phyloP scores from a whole-genome alignment of 1,139 yeast genomes.

The Pichia terricola region DNA sequence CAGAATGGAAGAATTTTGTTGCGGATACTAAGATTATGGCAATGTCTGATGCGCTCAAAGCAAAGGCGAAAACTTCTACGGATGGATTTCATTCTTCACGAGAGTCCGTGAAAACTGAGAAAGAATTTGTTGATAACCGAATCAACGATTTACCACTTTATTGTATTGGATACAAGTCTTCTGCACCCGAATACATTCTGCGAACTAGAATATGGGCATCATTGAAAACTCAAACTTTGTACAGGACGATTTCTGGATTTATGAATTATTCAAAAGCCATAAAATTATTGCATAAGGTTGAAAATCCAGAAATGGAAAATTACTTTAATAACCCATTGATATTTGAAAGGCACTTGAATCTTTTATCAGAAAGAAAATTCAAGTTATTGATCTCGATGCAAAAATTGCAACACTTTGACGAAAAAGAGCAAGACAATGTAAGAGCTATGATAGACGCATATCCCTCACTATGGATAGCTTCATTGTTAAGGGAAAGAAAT shows the following conservation, averaged over 20 bases:
- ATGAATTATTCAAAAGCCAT: slow-evolving; percentile 96
- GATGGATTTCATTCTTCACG: not conserved
- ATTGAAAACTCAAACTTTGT: slow-evolving; percentile 92
- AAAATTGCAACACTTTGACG: slow-evolving; percentile 41
- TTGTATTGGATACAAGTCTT: slow-evolving; percentile 92
- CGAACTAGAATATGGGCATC: slow-evolving; percentile 99
- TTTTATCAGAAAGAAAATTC: slow-evolving; percentile 56
- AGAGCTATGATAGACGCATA: slow-evolving; percentile 47
- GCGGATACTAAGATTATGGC: slow-evolving; percentile 25
- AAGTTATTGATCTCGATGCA: slow-evolving; percentile 70
- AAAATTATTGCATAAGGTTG: slow-evolving; percentile 54
- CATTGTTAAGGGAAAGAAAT: slow-evolving; percentile 32
- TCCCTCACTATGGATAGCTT: slow-evolving; percentile 53
- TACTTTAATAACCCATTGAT: slow-evolving; percentile 25
- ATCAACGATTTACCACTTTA: slow-evolving; percentile 57
- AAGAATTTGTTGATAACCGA: slow-evolving; percentile 28
- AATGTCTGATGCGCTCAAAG: slow-evolving; percentile 5
- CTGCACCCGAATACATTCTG: slow-evolving; percentile 97
- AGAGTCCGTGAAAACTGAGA: slow-evolving; percentile 4
- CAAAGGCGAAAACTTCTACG: not conserved
- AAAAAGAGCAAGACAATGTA: slow-evolving; percentile 45
- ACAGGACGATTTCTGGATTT: slow-evolving; percentile 98
- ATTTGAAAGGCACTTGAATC: slow-evolving; percentile 21
- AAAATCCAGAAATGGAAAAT: slow-evolving; percentile 41
- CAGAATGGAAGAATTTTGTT: slow-evolving; percentile 75